Evolutionary conservation across 1,139 yeast species (phyloP), one percentile per base, ranked within the genome.

Genomic region (Geotrichum bryndzae): DNA sequence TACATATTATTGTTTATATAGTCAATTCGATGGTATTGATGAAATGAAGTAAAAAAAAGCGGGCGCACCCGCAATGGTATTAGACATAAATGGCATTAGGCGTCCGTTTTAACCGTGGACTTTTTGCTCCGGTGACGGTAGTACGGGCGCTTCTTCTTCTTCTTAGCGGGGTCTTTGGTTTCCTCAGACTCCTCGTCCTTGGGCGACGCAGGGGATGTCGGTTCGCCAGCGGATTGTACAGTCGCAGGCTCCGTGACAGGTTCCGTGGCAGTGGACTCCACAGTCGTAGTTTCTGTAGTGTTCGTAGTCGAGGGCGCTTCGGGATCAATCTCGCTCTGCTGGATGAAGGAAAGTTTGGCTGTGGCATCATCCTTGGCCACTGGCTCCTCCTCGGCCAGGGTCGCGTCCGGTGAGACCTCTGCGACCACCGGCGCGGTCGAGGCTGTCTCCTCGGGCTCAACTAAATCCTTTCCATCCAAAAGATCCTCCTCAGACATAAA

Each of bases 401-500:
- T n/a, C n/a, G 25, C 15, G 25, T 27, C 38, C 13, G 41, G 54
- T 4, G 38, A 31, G 6, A 29, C 38, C 38, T 27, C 41, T 18
- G 41, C 13, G 11, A 23, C 38, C 31, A 33, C 33, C 18, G 52
- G 33, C 52, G 31, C 51, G 33, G 31, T 7, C 11, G 27, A 13
- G 10, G 50, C 18, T 29, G 46, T 23, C 2, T 31, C 54, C 13
- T 57, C 51, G 15, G 53, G 48, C 52, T 59, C 62, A 18, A 54
- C 60, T 23, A 56, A 63, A n/a, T 61, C 61, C n/a, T 63, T 58
- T 29, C 62, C 60, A n/a, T 67, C 66, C 53, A 63, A 65, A 22
- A 69, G 63, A 51, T 64, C 62, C 23, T 70, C 68, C 15, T 65
- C 68, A 3, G 68, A 68, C 29, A 65, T 61, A 50, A 62, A 58